Evolutionary conservation across 805 yeast genomes (phyloP).

Genomic region (Komagataella populi): DNA sequence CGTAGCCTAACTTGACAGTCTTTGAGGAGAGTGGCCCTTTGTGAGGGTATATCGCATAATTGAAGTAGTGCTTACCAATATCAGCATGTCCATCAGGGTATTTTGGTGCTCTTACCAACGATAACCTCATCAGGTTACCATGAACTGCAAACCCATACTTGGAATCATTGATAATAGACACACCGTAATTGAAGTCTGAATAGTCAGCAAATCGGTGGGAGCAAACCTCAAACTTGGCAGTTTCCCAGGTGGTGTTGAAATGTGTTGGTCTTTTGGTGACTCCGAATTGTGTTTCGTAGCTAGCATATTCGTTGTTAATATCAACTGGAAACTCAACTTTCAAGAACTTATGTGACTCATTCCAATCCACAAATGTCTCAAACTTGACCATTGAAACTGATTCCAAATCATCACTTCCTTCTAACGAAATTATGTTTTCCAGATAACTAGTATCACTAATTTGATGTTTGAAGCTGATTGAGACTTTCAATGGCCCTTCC

Average conservation of each 20-base stretch:
- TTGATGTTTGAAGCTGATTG: conserved; percentile 47
- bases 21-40: conserved; percentile 46
- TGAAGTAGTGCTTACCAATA: conserved; percentile 77
- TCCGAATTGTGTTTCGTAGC: conserved; percentile 92
- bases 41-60: conserved; percentile 81
- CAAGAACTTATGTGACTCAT: conserved; percentile 74
- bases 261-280: conserved; percentile 87
- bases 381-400: conserved; percentile 31
- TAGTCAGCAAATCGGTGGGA: conserved; percentile 90
- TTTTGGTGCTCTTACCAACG: conserved; percentile 81
- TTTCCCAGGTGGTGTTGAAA: conserved; percentile 91
- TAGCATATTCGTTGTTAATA: conserved; percentile 60
- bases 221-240: conserved; percentile 92
- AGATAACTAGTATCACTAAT: conserved; percentile 47
- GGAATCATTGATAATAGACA: conserved; percentile 66
- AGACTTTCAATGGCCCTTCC: conserved; percentile 44
- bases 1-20: conserved; percentile 63
- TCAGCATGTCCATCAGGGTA: conserved; percentile 93
- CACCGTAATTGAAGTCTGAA: conserved; percentile 80
- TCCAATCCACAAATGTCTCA: conserved; percentile 65
- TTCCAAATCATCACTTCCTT: conserved; percentile 29
- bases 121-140: conserved; percentile 83
- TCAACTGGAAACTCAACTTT: conserved; percentile 94
- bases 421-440: conserved; percentile 56
- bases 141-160: conserved; percentile 91